Evolutionary conservation across 2,329 filamentous ascomycete species (phyloP).

Genomic region (Helicocarpus griseus): DNA sequence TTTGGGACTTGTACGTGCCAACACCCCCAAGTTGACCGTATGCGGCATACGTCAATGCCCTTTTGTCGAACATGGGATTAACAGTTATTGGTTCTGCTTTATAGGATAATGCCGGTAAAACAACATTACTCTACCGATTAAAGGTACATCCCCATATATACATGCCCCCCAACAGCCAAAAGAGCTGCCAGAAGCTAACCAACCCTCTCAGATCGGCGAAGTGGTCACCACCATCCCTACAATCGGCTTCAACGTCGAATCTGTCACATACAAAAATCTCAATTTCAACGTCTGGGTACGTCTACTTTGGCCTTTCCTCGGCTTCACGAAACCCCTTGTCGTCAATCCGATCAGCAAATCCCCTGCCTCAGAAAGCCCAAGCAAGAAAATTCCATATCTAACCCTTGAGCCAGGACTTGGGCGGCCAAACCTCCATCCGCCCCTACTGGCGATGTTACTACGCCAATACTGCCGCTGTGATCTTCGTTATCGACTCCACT

Average conservation of each 20-base stretch:
- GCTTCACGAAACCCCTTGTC: not conserved
- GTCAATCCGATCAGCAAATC: no score
- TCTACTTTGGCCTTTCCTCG: conserved; percentile 5
- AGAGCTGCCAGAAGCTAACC: not conserved
- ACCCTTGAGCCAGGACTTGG: conserved; percentile 58
- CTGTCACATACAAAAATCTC: conserved; percentile 94
- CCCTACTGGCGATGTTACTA: conserved; percentile 99
- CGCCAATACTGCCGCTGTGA: conserved; percentile 93
- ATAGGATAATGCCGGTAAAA: conserved; percentile 97
- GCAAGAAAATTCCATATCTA: conserved; percentile 2
- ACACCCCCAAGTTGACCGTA: conserved; percentile 6
- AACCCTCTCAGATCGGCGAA: conserved; percentile 67
- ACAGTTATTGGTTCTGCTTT: conserved; percentile 2
- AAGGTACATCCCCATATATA: conserved; percentile 62
- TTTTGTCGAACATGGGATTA: not conserved
- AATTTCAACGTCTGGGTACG: conserved; percentile 98
- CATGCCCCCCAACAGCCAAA: not conserved
- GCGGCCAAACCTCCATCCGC: conserved; percentile 95
- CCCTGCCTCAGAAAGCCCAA: not conserved
- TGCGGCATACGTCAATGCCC: not conserved
- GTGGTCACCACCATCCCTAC: conserved; percentile 98
- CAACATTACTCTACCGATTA: conserved; percentile 87
- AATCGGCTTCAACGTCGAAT: conserved; percentile 98
- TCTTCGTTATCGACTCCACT: conserved; percentile 97
- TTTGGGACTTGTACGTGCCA: conserved; percentile 65